Evolutionary conservation across 1,139 yeast species (phyloP).

Genomic region (Taiozyma onychis): DNA sequence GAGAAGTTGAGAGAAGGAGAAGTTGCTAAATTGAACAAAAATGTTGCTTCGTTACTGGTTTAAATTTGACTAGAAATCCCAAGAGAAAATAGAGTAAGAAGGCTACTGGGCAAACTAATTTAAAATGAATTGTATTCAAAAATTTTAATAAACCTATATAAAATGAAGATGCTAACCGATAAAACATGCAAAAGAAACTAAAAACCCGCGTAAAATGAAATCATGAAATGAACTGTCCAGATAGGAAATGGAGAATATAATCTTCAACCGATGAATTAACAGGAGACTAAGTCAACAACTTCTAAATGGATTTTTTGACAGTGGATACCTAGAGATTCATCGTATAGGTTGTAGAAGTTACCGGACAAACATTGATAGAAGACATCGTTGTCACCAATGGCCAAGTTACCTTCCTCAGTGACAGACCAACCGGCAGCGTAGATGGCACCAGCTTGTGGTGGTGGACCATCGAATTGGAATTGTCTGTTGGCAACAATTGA

Average conservation of each 20-base stretch:
- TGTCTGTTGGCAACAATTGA: constrained; percentile 82
- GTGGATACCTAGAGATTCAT: constrained; percentile 58
- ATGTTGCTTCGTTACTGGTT: too few species aligned
- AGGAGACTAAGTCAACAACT: constrained; percentile 56
- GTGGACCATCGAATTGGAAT: constrained; percentile 88
- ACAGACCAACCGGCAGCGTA: constrained; percentile 84
- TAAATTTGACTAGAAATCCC: too few species aligned
- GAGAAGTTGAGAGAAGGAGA: too few species aligned
- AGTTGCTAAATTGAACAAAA: too few species aligned
- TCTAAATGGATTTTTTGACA: constrained; percentile 61
- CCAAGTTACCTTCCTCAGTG: constrained; percentile 59
- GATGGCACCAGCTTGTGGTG: constrained; percentile 86
- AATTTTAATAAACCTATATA: background rate
- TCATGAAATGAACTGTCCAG: constrained; percentile 6
- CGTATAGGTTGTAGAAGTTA: constrained; percentile 77
- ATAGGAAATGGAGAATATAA: constrained; percentile 12
- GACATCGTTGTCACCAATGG: constrained; percentile 56
- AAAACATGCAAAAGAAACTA: constrained; percentile 1
- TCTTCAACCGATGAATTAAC: constrained; percentile 33
- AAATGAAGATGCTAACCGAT: background rate
- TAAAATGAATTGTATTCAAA: background rate
- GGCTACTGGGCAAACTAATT: too few species aligned
- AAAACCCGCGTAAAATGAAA: constrained; percentile 1
- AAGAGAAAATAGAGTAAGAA: too few species aligned
- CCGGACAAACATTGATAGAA: constrained; percentile 83